phyloP scores from a whole-genome alignment of 805 yeast species.

The Metschnikowia picachoensis region DNA sequence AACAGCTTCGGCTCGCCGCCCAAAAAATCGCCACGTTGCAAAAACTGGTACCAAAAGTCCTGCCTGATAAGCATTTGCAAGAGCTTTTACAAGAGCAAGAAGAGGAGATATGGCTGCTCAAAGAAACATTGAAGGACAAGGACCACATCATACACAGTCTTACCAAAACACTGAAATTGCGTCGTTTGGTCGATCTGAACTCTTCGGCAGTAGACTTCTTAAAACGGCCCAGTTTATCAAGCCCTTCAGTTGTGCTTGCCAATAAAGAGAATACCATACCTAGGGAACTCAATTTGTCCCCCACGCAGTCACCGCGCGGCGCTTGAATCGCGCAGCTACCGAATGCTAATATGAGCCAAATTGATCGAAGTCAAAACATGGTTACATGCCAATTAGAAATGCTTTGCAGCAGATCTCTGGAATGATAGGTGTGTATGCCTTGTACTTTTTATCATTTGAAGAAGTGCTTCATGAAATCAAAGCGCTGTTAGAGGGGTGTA shows the following conservation, averaged over 20 bases:
- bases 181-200: slow-evolving; percentile 42
- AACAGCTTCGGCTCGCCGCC: slow-evolving; percentile 39
- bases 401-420: too few species aligned
- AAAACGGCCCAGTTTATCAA: slow-evolving; percentile 14
- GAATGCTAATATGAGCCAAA: too few species aligned
- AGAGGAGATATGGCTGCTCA: slow-evolving; percentile 64
- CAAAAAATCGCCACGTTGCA: slow-evolving; percentile 13
- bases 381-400: too few species aligned
- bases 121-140: slow-evolving; percentile 61
- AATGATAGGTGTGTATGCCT: too few species aligned
- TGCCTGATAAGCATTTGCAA: slow-evolving; percentile 19
- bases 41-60: not conserved
- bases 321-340: not conserved
- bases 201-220: slow-evolving; percentile 9
- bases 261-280: slow-evolving; percentile 13
- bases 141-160: slow-evolving; percentile 76
- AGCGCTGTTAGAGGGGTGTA: too few species aligned
- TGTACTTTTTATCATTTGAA: too few species aligned
- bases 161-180: slow-evolving; percentile 58
- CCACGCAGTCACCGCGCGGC: not conserved
- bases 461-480: too few species aligned
- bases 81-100: slow-evolving; percentile 53
- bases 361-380: too few species aligned
- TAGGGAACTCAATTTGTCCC: slow-evolving; percentile 12
- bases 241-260: not conserved